phyloP scores from a whole-genome alignment of 306 rosid species.

The Prunus mume region DNA sequence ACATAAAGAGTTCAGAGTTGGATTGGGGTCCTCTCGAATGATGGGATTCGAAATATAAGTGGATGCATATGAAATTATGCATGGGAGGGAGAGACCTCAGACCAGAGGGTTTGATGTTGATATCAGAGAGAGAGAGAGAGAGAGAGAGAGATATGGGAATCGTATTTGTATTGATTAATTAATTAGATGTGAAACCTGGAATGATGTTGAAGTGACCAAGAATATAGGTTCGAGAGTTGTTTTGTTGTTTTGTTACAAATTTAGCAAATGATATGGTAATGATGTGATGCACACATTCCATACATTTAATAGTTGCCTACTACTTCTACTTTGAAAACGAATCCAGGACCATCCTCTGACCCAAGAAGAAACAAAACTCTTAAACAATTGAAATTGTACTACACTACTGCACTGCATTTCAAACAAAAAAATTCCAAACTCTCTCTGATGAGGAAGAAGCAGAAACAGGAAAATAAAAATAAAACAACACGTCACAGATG shows the following conservation, averaged over 20 bases:
- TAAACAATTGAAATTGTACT: too few relatives aligned
- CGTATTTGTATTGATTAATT: not conserved
- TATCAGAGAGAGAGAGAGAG: not conserved
- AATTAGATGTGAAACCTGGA: not conserved
- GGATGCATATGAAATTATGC: not conserved
- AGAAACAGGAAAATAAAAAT: too few relatives aligned
- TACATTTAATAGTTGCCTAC: slow-evolving; percentile 17
- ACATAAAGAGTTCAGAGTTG: too few relatives aligned
- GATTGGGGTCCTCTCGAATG: slow-evolving; percentile 18
- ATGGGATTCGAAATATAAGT: slow-evolving; percentile 16
- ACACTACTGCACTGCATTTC: not conserved
- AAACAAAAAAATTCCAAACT: not conserved
- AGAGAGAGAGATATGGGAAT: too few relatives aligned
- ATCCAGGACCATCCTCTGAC: not conserved
- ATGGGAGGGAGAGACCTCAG: slow-evolving; percentile 11
- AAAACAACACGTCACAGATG: too few relatives aligned
- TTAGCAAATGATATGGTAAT: slow-evolving; percentile 25
- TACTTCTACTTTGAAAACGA: slow-evolving; percentile 6
- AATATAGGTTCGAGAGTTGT: slow-evolving; percentile 44
- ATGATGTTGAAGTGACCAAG: slow-evolving; percentile 62
- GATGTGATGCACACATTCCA: slow-evolving; percentile 21
- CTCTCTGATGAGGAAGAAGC: too few relatives aligned
- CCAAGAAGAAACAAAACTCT: not conserved
- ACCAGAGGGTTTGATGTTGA: slow-evolving; percentile 39
- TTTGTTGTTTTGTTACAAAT: slow-evolving; percentile 57